A percentile compares a stretch with the other conserved stretches of the same genome.
phyloP scores from a whole-genome alignment of 1,139 yeast genomes.

The Meyerozyma elateridarum region DNA sequence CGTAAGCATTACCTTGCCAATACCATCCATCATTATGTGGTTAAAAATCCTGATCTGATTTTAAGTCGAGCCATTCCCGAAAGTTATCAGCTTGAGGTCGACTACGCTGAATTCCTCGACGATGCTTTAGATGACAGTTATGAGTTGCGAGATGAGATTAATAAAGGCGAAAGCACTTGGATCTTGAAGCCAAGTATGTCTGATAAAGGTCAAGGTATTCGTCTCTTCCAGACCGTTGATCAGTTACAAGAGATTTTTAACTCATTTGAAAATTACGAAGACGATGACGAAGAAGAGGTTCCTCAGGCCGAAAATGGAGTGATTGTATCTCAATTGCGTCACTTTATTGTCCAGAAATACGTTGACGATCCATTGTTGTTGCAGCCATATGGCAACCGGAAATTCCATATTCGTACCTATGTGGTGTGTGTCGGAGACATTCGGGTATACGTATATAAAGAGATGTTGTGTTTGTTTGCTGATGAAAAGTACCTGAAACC shows the following conservation, averaged over 20 bases:
- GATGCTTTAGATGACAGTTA: conserved; percentile 89
- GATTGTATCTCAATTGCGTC: conserved; percentile 81
- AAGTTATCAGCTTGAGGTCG: conserved; percentile 79
- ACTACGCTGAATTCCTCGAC: conserved; percentile 92
- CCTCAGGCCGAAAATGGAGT: conserved; percentile 46
- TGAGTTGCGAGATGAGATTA: conserved; percentile 77
- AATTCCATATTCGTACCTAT: conserved; percentile 86
- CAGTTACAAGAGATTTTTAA: conserved; percentile 82
- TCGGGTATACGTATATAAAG: conserved; percentile 69
- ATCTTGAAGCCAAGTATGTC: conserved; percentile 95
- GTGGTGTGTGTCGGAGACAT: conserved; percentile 75
- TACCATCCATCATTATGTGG: conserved; percentile 66
- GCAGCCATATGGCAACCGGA: conserved; percentile 54
- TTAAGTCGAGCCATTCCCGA: conserved; percentile 64
- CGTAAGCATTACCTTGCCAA: conserved; percentile 85
- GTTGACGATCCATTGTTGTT: conserved; percentile 62
- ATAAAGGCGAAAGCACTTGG: conserved; percentile 64
- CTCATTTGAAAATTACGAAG: conserved; percentile 69
- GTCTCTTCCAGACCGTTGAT: conserved; percentile 70
- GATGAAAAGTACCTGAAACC: conserved; percentile 46
- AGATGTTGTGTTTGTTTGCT: conserved; percentile 81
- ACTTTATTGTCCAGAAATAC: conserved; percentile 85
- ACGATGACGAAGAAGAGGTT: conserved; percentile 51
- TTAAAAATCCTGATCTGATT: conserved; percentile 68
- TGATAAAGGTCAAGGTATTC: conserved; percentile 93